These are phyloP conservation scores for Closterium sp. DNA, from an alignment of 139 green algal species.

Conservation along the genomic window DNA sequence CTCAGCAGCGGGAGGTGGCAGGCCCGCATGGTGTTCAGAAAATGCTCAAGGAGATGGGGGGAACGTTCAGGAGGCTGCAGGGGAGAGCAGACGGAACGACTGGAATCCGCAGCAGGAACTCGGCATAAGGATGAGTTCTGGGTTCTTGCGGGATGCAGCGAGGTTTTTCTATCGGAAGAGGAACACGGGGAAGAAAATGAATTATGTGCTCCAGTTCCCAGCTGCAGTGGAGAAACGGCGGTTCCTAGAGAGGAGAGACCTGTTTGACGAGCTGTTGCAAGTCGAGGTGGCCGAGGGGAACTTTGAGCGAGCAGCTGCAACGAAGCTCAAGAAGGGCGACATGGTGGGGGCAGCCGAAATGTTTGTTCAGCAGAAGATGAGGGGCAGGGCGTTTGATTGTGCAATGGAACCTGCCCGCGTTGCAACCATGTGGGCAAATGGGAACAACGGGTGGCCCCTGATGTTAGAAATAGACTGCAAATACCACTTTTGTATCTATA, in stretches of 20 bases:
- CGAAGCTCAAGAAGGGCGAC: constrained; percentile 12
- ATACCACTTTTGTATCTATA: no score
- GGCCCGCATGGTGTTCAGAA: background rate
- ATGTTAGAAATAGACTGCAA: no score
- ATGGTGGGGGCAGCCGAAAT: background rate
- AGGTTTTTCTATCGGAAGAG: background rate
- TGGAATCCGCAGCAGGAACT: background rate
- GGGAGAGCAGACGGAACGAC: background rate
- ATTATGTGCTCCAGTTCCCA: constrained; percentile 15
- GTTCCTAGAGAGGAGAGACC: constrained; percentile 12
- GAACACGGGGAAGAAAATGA: background rate
- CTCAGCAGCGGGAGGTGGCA: background rate
- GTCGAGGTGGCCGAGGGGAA: constrained; percentile 14
- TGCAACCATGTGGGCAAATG: background rate
- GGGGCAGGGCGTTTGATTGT: background rate
- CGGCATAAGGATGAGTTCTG: background rate
- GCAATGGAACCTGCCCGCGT: background rate
- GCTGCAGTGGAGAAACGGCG: background rate
- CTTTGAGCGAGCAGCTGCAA: background rate
- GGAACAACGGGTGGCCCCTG: background rate
- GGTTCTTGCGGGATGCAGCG: background rate
- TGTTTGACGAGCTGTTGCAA: constrained; percentile 21
- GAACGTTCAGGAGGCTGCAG: background rate
- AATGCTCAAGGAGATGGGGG: background rate
- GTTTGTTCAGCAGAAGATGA: background rate